phyloP scores from a whole-genome alignment of 345 rosid species.

The Ricinus communis region DNA sequence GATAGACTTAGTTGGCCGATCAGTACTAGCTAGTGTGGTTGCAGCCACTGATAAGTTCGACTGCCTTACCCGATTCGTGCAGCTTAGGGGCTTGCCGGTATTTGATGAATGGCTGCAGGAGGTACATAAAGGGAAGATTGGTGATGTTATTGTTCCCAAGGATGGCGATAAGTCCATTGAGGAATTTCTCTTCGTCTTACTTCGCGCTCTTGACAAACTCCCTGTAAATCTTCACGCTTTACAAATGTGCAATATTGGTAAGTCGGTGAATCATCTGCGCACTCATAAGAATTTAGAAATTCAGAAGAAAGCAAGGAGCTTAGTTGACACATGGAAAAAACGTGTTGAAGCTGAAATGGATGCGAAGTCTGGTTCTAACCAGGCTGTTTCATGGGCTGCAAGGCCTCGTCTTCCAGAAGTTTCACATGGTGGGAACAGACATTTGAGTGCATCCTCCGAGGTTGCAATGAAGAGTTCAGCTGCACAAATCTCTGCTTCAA shows the following conservation, averaged over 20 bases:
- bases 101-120: slow-evolving; percentile 99
- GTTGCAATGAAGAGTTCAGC: slow-evolving; percentile 57
- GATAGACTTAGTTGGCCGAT: slow-evolving; percentile 58
- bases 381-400: slow-evolving; percentile 60
- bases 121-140: slow-evolving; percentile 79
- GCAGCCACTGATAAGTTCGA: slow-evolving; percentile 80
- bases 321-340: slow-evolving; percentile 96
- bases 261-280: slow-evolving; percentile 86
- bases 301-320: slow-evolving; percentile 82
- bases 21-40: slow-evolving; percentile 68
- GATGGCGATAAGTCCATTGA: slow-evolving; percentile 67
- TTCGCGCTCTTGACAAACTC: slow-evolving; percentile 85
- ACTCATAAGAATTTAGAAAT: slow-evolving; percentile 75
- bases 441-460: slow-evolving; percentile 55
- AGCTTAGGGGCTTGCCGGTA: slow-evolving; percentile 75
- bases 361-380: slow-evolving; percentile 66
- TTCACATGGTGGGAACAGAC: slow-evolving; percentile 54
- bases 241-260: slow-evolving; percentile 85
- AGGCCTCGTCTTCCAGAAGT: slow-evolving; percentile 61
- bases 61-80: slow-evolving; percentile 74
- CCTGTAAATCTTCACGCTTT: slow-evolving; percentile 90
- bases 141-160: slow-evolving; percentile 61
- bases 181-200: slow-evolving; percentile 68
- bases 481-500: slow-evolving; percentile 57
- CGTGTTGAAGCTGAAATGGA: slow-evolving; percentile 97